These are phyloP conservation scores for Tuber magnatum DNA, from an alignment of 495 filamentous ascomycete species.

Conservation along the genomic window DNA sequence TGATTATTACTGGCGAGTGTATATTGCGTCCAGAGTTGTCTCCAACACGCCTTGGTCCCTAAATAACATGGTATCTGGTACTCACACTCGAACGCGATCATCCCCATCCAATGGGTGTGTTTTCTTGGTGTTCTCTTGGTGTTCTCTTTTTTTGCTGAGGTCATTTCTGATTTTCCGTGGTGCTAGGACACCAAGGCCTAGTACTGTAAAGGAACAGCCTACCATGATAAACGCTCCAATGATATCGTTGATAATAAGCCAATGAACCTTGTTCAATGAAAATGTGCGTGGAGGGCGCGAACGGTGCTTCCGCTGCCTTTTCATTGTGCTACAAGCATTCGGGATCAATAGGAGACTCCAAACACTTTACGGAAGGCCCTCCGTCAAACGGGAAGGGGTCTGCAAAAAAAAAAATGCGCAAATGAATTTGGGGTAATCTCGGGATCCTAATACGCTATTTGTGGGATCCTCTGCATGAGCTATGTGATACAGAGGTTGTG, in stretches of 20 bases:
- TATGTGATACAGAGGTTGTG: constrained; percentile 1
- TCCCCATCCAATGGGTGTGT: neutral
- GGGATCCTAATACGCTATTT: neutral
- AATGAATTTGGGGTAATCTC: neutral
- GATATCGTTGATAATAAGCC: neutral
- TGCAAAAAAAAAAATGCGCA: neutral
- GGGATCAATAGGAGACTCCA: neutral
- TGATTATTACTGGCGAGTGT: neutral
- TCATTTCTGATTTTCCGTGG: neutral
- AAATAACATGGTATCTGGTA: neutral
- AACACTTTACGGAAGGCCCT: neutral
- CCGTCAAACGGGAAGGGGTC: neutral
- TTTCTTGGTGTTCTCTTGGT: neutral
- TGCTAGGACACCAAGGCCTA: neutral
- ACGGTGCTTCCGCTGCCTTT: neutral
- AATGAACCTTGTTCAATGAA: neutral
- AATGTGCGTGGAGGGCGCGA: neutral
- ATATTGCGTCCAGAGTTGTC: neutral
- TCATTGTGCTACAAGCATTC: neutral
- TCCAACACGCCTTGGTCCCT: neutral
- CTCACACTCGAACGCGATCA: neutral
- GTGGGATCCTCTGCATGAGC: neutral
- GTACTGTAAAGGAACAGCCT: neutral
- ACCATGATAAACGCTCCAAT: neutral
- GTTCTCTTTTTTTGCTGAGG: neutral